phyloP scores from a whole-genome alignment of 2,329 filamentous ascomycete genomes.

The Sarocladium oryzae region DNA sequence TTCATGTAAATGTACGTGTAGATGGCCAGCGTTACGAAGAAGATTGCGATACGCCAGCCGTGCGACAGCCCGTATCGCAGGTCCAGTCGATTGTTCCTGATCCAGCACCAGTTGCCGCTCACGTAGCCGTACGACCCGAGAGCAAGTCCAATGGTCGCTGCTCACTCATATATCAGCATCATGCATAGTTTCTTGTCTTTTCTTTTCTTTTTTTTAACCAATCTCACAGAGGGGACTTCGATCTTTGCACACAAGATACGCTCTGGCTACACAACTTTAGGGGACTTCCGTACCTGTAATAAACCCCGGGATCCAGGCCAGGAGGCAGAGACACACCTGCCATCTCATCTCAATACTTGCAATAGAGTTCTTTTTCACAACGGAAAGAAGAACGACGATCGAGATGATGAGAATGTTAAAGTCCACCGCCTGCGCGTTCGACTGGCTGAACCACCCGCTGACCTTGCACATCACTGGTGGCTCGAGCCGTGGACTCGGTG shows the following conservation, averaged over 20 bases:
- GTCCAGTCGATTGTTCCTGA: conserved; percentile 26
- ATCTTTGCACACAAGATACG: too few species aligned
- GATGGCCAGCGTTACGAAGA: conserved; percentile 31
- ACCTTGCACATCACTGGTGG: conserved; percentile 7
- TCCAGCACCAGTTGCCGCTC: conserved; percentile 44
- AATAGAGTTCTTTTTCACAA: conserved; percentile 8
- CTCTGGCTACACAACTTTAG: too few species aligned
- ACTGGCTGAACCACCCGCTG: conserved; percentile 10
- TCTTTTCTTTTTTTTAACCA: too few species aligned
- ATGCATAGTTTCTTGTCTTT: background rate
- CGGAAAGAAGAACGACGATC: conserved; percentile 8
- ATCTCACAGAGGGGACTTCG: too few species aligned
- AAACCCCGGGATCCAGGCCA: conserved; percentile 10
- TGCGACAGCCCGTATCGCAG: conserved; percentile 39
- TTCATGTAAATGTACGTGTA: conserved; percentile 33
- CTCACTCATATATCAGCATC: background rate
- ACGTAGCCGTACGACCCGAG: conserved; percentile 17
- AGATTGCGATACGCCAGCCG: conserved; percentile 38
- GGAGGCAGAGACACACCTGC: conserved; percentile 8
- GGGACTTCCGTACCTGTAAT: too few species aligned
- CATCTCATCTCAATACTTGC: conserved; percentile 1
- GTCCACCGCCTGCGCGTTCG: conserved; percentile 9
- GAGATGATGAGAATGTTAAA: conserved; percentile 11
- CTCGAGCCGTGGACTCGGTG: conserved; percentile 2
- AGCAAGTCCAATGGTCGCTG: conserved; percentile 8